phyloP scores from a whole-genome alignment of 2,329 filamentous ascomycete species.

The Cladosporium sp. region DNA sequence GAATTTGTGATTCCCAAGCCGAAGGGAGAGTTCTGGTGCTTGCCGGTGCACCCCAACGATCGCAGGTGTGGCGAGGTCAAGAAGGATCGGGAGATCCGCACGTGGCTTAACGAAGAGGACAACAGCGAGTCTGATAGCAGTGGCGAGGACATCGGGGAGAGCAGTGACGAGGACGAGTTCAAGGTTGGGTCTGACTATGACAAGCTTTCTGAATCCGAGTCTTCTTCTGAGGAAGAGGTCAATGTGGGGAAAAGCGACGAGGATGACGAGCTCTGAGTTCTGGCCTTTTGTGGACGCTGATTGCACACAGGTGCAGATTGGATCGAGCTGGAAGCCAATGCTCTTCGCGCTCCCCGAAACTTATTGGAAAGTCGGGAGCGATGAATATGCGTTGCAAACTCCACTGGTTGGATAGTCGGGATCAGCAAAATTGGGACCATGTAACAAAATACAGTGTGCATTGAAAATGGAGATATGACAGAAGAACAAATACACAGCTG shows the following conservation, averaged over 20 bases:
- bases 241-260: background rate
- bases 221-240: background rate
- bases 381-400: background rate
- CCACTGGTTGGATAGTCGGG: background rate
- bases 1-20: background rate
- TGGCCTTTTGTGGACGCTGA: background rate
- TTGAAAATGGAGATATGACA: background rate
- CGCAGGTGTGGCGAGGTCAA: slow-evolving; percentile 22
- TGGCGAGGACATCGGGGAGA: background rate
- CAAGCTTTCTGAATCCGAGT: background rate
- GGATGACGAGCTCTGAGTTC: background rate
- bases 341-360: background rate
- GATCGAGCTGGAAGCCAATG: background rate
- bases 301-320: background rate
- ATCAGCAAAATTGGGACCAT: background rate
- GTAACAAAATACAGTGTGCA: background rate
- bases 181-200: background rate
- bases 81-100: slow-evolving; percentile 8
- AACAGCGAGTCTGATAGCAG: background rate
- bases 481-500: background rate
- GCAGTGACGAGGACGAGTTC: background rate
- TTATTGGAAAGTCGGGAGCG: background rate
- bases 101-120: background rate
- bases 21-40: slow-evolving; percentile 28
- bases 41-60: slow-evolving; percentile 32